These are phyloP conservation scores for Monilinia fructicola DNA, from an alignment of 2,329 filamentous ascomycete genomes.

Conservation along the genomic window DNA sequence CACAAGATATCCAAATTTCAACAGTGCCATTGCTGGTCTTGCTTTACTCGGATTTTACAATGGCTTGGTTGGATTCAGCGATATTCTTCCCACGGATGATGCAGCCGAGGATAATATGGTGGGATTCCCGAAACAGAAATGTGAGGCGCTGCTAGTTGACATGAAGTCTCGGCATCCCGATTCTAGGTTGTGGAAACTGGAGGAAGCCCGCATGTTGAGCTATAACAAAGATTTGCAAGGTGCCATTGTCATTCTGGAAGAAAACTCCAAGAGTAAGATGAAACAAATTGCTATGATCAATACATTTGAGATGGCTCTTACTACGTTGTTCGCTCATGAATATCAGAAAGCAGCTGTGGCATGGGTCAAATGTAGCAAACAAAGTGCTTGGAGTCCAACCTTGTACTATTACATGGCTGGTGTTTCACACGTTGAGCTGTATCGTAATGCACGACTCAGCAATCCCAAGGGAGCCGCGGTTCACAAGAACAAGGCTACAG, in stretches of 20 bases:
- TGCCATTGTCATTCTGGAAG: slow-evolving; percentile 64
- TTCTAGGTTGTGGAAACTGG: slow-evolving; percentile 81
- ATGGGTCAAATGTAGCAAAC: slow-evolving; percentile 71
- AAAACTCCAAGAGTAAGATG: slow-evolving; percentile 66
- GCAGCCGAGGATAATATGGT: slow-evolving; percentile 58
- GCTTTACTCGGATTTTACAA: slow-evolving; percentile 86
- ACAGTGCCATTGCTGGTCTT: slow-evolving; percentile 85
- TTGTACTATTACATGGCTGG: slow-evolving; percentile 90
- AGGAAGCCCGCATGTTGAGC: slow-evolving; percentile 77
- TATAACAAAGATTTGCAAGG: slow-evolving; percentile 64
- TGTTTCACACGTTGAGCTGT: slow-evolving; percentile 75
- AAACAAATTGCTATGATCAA: slow-evolving; percentile 85
- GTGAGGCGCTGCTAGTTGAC: slow-evolving; percentile 63
- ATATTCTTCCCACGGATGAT: slow-evolving; percentile 71
- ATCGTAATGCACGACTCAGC: slow-evolving; percentile 58
- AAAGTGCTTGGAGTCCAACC: slow-evolving; percentile 89
- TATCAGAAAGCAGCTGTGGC: slow-evolving; percentile 71
- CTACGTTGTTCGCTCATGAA: slow-evolving; percentile 74
- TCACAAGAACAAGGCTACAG: slow-evolving; percentile 64
- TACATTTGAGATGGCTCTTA: slow-evolving; percentile 79
- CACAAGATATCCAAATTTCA: slow-evolving; percentile 80
- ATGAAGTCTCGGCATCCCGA: slow-evolving; percentile 80
- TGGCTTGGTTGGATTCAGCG: slow-evolving; percentile 78
- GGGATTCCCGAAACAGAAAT: slow-evolving; percentile 70
- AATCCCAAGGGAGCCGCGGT: slow-evolving; percentile 50